Base-by-base conservation (phyloP, 495 filamentous ascomycete species). In the Penicillium tannophilum region DNA sequence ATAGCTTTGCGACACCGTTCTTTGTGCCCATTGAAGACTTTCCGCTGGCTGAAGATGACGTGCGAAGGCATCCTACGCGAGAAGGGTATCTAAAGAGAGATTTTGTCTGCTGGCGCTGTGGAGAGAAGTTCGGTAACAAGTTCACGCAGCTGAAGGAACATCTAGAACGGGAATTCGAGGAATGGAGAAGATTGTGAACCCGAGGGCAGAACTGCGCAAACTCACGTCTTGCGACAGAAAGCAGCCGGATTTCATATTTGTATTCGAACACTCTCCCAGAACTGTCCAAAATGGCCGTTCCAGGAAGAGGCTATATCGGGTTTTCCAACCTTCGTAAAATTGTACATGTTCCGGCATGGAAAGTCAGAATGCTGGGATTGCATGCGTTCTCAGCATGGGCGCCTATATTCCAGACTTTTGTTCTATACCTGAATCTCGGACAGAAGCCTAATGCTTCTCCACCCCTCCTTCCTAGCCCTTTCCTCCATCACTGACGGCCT, bases 1-100 rank as follows among this genome's bases (percentile, higher is more conserved):
- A 92, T 67, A 91, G 86, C 62, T 97, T 98, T 73, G 81, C 85
- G 20, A 96, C 92, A 35, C 79, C 81, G n/a, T 98, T 98, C 68
- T 87, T 98, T 26, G 81, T 97, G 3, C 76, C 80, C 23, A 61
- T 98, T n/a, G 87, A 85, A 19, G 90, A 90, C 52, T 93, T 96
- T 54, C 94, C 94, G 16, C 73, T 97, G 36, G 79, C 77, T 0
- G 49, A 73, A 46, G 79, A 86, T 46, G 90, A 92, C 68, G 61
- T 62, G 52, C 76, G 89, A 42, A 75, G 86, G 56, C 68, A 85
- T 61, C 78, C 82, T 7, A 79, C 72, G 4, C 56, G 67, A 53
- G 76, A 84, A 58, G 76, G 81, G 46, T 92, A 84, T 62, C 65
- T 92, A 60, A 66, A 80, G 11, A 61, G 67, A 55, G 86, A 91